These are phyloP conservation scores for Avena sativa DNA, from an alignment of 176 grass and related monocot genomes.

Conservation along the genomic window DNA sequence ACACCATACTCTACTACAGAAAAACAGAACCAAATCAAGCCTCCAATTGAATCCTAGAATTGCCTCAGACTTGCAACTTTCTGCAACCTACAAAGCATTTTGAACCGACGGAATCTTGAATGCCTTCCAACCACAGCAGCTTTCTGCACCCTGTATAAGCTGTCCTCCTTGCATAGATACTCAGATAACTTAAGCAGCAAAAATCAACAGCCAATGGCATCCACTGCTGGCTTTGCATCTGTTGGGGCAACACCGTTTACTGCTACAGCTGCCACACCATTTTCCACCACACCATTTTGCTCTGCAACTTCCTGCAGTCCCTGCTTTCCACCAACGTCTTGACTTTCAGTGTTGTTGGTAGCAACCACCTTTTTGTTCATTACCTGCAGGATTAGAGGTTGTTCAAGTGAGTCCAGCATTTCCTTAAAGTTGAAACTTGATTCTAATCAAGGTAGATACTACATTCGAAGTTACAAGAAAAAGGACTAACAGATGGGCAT, in stretches of 20 bases:
- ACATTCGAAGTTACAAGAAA: constrained; percentile 5
- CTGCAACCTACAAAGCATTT: constrained; percentile 40
- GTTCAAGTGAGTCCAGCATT: background rate
- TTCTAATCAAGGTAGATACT: background rate
- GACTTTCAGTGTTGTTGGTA: constrained; percentile 37
- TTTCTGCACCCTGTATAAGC: constrained; percentile 21
- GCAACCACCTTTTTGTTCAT: constrained; percentile 17
- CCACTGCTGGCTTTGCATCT: constrained; percentile 43
- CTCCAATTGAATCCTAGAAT: constrained; percentile 27
- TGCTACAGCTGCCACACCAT: constrained; percentile 7
- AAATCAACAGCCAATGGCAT: constrained; percentile 63
- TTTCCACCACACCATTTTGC: constrained; percentile 51
- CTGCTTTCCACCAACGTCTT: constrained; percentile 41
- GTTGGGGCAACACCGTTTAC: constrained; percentile 42
- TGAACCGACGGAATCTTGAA: constrained; percentile 9
- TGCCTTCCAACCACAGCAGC: constrained; percentile 30
- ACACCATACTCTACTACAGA: background rate
- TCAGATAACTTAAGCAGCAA: constrained; percentile 16
- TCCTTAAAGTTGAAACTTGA: background rate
- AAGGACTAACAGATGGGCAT: background rate
- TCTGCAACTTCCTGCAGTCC: constrained; percentile 40
- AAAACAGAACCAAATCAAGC: background rate
- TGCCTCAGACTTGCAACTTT: constrained; percentile 47
- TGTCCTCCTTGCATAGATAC: background rate
- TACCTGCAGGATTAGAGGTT: constrained; percentile 11